Base-by-base conservation (phyloP, 2,329 filamentous ascomycete genomes). In the Bimuria novae-zelandiae region DNA sequence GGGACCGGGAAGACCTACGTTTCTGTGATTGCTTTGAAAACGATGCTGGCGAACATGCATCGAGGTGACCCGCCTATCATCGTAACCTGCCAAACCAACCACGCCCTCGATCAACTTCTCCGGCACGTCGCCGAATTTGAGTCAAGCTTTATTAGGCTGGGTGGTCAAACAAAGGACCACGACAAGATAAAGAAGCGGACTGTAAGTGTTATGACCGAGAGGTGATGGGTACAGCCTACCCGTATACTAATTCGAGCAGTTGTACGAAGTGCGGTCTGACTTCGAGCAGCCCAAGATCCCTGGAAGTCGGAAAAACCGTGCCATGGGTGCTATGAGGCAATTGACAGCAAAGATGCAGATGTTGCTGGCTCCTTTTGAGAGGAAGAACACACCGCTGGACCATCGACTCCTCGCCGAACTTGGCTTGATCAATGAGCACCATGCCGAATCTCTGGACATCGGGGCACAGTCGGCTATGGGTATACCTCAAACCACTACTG, bases 61-160 rank as follows among this genome's bases (percentile, higher is more conserved):
- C 54, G 67, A 1, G 77, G 73, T 0, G 84, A 87, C 52, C 81
- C 86, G 7, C 89, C 89, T 0, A 86, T 97, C 25, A 80, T 96
- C 17, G 79, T 96, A 3, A 83, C 91, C 0, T 91, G 90, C 7
- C 91, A 96, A 63, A 97, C 92, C 0, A 97, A 97, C 54, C 91
- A 96, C 71, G 92, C 92, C 0, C 76, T 96, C 0, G 92, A 97
- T 62, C 92, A 96, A 67, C 78, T 97, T 0, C 77, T 96, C 0
- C 75, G 77, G 1, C 84, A 87, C 49, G 79, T 91, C 14, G 77
- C 84, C 1, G 67, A 76, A 5, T 88, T 88, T 60, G 86, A 88
- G 61, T 71, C 75, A 0, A 80, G 84, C 1, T 86, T 92, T 52
- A 75, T 88, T 43, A 82, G 87, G 7, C 74, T 90, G 8, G 91